Evolutionary conservation across 192 early-diverging fungal genomes (phyloP).

Genomic region (Coemansia sp.): DNA sequence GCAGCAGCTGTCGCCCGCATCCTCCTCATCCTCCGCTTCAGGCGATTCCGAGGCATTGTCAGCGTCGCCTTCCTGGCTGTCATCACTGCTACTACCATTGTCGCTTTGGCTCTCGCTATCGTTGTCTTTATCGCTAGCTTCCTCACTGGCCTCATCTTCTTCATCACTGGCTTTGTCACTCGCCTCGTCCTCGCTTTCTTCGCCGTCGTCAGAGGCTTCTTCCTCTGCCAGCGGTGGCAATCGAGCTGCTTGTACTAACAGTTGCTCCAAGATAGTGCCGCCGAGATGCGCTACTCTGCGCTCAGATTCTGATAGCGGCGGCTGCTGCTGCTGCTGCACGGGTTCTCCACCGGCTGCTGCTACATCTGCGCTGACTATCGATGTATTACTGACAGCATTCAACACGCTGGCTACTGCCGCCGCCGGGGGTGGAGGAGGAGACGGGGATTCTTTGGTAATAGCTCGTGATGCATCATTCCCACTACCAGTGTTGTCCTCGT

Average conservation of each 20-base stretch:
- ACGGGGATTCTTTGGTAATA: neutral
- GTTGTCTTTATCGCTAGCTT: neutral
- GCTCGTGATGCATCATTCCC: neutral
- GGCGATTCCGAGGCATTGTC: neutral
- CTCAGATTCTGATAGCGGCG: slow-evolving; percentile 19
- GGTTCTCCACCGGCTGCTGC: neutral
- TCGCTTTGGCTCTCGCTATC: neutral
- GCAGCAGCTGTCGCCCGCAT: slow-evolving; percentile 16
- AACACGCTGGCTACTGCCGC: neutral
- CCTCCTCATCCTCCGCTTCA: neutral
- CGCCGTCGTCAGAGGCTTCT: neutral
- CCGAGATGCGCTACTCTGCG: slow-evolving; percentile 19
- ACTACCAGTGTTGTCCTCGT: neutral
- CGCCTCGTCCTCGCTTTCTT: slow-evolving; percentile 8
- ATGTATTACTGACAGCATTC: neutral
- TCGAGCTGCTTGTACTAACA: slow-evolving; percentile 35
- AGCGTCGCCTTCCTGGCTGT: neutral
- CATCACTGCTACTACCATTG: neutral
- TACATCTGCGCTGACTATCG: neutral
- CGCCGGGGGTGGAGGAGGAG: neutral
- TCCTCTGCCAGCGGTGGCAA: slow-evolving; percentile 22
- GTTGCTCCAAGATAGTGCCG: slow-evolving; percentile 45
- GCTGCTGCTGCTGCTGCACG: neutral
- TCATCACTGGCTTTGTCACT: neutral
- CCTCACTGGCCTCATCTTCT: neutral